phyloP scores from a whole-genome alignment of 345 rosid species.

The Dovyalis caffra region DNA sequence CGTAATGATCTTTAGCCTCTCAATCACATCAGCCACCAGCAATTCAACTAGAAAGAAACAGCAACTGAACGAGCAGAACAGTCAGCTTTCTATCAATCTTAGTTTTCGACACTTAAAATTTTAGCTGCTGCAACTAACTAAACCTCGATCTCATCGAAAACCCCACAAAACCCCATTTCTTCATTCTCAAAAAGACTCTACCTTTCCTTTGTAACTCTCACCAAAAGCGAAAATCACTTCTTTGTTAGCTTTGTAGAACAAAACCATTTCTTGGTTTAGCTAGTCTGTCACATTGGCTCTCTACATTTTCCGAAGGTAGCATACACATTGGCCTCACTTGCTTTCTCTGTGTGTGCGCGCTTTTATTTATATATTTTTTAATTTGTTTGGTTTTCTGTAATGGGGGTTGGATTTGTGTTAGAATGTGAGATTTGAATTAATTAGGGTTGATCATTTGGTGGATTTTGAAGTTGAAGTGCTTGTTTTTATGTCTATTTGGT shows the following conservation, averaged over 20 bases:
- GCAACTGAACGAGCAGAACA: background rate
- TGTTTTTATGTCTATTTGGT: background rate
- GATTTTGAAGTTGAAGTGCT: background rate
- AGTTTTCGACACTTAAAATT: no score
- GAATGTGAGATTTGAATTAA: background rate
- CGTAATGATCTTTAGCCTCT: no score
- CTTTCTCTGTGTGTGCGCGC: conserved; percentile 9
- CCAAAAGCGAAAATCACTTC: background rate
- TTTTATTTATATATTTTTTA: background rate
- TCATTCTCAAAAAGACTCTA: background rate
- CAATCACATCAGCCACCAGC: background rate
- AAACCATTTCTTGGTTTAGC: background rate
- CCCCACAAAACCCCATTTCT: background rate
- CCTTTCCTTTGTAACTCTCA: background rate
- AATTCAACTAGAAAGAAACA: background rate
- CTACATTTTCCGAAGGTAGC: conserved; percentile 24
- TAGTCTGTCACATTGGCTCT: conserved; percentile 28
- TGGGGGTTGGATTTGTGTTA: conserved; percentile 10
- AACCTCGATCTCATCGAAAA: background rate
- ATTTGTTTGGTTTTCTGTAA: conserved; percentile 10
- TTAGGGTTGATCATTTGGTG: background rate
- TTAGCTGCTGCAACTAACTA: no score
- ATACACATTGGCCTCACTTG: background rate
- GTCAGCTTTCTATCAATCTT: background rate
- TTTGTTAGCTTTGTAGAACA: background rate